Evolutionary conservation across 495 filamentous ascomycete species (phyloP).

Genomic region (Neurospora pannonica): DNA sequence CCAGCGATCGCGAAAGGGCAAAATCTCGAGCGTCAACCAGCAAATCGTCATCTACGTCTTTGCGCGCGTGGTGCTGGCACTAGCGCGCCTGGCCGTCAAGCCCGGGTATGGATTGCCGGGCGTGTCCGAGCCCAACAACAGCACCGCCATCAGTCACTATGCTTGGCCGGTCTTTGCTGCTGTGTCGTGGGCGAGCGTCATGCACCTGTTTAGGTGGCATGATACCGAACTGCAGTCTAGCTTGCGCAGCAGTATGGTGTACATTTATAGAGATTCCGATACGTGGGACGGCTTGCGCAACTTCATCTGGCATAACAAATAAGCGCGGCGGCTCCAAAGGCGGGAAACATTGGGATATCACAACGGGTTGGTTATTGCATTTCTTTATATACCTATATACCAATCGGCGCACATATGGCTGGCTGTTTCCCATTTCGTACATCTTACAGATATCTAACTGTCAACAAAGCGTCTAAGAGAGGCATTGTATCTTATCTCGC

Average conservation of each 20-base stretch:
- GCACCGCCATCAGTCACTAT: constrained; percentile 47
- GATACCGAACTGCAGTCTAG: constrained; percentile 82
- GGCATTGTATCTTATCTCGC: not conserved
- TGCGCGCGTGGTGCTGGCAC: constrained; percentile 73
- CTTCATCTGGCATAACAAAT: constrained; percentile 81
- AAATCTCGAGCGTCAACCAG: constrained; percentile 75
- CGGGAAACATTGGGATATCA: not conserved
- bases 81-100: constrained; percentile 73
- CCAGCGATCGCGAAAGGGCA: constrained; percentile 46
- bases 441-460: not conserved
- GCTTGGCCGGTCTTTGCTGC: constrained; percentile 89
- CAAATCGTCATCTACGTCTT: constrained; percentile 99
- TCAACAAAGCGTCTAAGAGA: not conserved
- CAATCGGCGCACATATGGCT: not conserved
- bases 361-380: not conserved
- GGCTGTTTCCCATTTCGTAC: not conserved
- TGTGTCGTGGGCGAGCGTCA: constrained; percentile 81
- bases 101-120: constrained; percentile 41
- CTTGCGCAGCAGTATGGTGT: constrained; percentile 92
- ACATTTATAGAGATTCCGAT: constrained; percentile 82
- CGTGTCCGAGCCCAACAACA: constrained; percentile 27
- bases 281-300: constrained; percentile 75
- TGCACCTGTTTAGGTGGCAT: constrained; percentile 91
- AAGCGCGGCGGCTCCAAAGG: not conserved
- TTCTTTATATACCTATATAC: not conserved